Conservation (phyloP, 305 asterid genomes). For the Andrographis paniculata region DNA sequence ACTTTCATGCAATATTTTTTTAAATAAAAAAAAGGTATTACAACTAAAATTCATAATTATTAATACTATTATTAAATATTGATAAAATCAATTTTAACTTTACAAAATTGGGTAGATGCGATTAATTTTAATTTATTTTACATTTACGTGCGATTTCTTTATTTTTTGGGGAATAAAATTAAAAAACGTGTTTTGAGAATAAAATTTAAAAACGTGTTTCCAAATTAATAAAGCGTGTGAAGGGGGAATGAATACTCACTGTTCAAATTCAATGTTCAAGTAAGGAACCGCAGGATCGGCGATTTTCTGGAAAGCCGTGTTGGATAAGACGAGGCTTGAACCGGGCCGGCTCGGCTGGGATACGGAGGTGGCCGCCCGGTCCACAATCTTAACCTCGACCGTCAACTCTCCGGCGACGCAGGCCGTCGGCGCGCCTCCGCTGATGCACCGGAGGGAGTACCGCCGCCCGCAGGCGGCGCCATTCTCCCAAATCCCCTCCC, state of each 20-base stretch:
- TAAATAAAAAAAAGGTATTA: too few species aligned
- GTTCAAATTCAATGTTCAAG: slow-evolving; percentile 47
- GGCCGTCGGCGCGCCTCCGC: slow-evolving; percentile 27
- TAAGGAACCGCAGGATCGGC: slow-evolving; percentile 23
- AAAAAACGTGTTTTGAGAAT: not conserved
- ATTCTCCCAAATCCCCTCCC: slow-evolving; percentile 82
- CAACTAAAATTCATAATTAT: too few species aligned
- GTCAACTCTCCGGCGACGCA: slow-evolving; percentile 33
- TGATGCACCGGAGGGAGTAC: slow-evolving; percentile 60
- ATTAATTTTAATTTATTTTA: too few species aligned
- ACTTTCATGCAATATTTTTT: too few species aligned
- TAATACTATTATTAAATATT: too few species aligned
- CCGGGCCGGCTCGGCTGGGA: slow-evolving; percentile 38
- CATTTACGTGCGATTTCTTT: too few species aligned
- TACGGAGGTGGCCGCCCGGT: slow-evolving; percentile 42
- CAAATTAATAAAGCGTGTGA: not conserved
- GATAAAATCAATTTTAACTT: too few species aligned
- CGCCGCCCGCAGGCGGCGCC: slow-evolving; percentile 85
- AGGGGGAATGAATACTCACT: slow-evolving; percentile 33
- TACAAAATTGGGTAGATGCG: too few species aligned
- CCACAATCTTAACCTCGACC: slow-evolving; percentile 50
- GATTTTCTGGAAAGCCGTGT: slow-evolving; percentile 36
- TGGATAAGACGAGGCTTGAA: slow-evolving; percentile 47
- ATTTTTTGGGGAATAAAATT: too few species aligned
- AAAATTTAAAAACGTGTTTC: not conserved